phyloP scores from a whole-genome alignment of 208 protist species.

The Acanthamoeba culbertsoni region DNA sequence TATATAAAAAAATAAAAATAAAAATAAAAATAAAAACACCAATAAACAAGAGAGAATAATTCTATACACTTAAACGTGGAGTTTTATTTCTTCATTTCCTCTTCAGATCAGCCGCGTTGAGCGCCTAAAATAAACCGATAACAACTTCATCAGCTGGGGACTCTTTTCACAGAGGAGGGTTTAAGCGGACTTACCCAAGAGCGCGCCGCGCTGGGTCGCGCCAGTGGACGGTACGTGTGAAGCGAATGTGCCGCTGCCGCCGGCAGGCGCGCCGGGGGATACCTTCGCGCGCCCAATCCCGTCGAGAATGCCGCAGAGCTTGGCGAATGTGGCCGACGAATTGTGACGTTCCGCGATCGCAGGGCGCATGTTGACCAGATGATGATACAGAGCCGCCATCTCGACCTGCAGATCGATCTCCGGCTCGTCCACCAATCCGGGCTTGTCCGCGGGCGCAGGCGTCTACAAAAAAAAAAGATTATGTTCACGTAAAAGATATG shows the following conservation, averaged over 20 bases:
- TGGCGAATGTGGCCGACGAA: neutral
- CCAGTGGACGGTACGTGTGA: neutral
- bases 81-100: too few species aligned
- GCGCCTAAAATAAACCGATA: too few species aligned
- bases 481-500: too few species aligned
- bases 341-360: neutral
- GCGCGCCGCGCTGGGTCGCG: neutral
- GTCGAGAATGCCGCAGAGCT: neutral
- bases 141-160: too few species aligned
- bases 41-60: too few species aligned
- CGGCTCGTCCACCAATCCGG: neutral
- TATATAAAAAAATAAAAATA: too few species aligned
- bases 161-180: neutral
- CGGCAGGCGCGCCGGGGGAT: neutral
- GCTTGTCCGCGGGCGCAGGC: neutral
- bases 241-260: neutral
- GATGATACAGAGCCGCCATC: neutral
- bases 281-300: neutral
- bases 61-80: too few species aligned
- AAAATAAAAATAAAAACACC: too few species aligned
- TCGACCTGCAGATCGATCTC: conserved; percentile 1
- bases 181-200: neutral
- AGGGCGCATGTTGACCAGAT: neutral
- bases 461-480: neutral
- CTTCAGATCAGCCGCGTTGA: neutral